Evolutionary conservation across 805 yeast genomes (phyloP).

Genomic region (Metschnikowia santaceciliae): DNA sequence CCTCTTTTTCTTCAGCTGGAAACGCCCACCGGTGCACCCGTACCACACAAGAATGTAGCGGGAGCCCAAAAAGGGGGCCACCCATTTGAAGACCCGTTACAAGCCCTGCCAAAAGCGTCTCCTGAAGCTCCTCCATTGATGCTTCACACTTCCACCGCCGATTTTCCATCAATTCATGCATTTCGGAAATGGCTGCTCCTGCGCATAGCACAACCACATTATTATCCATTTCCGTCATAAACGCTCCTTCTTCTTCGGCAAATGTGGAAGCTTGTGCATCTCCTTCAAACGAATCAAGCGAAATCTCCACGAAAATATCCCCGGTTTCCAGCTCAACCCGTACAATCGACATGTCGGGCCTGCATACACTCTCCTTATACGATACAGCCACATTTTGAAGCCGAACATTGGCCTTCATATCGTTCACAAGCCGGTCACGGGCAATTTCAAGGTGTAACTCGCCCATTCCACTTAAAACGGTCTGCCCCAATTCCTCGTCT

Average conservation of each 20-base stretch:
- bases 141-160: constrained; percentile 48
- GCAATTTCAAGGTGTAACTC: constrained; percentile 92
- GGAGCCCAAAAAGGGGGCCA: constrained; percentile 54
- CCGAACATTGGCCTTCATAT: constrained; percentile 75
- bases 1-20: constrained; percentile 45
- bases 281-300: constrained; percentile 38
- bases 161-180: constrained; percentile 24
- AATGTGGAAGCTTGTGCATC: constrained; percentile 25
- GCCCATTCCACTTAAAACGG: constrained; percentile 93
- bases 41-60: constrained; percentile 59
- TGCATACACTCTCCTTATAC: constrained; percentile 64
- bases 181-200: neutral
- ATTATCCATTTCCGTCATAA: constrained; percentile 43
- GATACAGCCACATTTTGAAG: constrained; percentile 86
- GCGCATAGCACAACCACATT: constrained; percentile 41
- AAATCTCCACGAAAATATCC: constrained; percentile 22
- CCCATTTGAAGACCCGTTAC: constrained; percentile 63
- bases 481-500: constrained; percentile 87
- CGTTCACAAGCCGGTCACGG: constrained; percentile 69
- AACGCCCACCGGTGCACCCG: constrained; percentile 49
- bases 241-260: constrained; percentile 39
- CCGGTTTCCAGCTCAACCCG: constrained; percentile 20
- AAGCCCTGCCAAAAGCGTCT: constrained; percentile 54
- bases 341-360: constrained; percentile 20
- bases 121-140: constrained; percentile 48